phyloP scores from a whole-genome alignment of 2,329 filamentous ascomycete genomes.

The Ustulina deusta region DNA sequence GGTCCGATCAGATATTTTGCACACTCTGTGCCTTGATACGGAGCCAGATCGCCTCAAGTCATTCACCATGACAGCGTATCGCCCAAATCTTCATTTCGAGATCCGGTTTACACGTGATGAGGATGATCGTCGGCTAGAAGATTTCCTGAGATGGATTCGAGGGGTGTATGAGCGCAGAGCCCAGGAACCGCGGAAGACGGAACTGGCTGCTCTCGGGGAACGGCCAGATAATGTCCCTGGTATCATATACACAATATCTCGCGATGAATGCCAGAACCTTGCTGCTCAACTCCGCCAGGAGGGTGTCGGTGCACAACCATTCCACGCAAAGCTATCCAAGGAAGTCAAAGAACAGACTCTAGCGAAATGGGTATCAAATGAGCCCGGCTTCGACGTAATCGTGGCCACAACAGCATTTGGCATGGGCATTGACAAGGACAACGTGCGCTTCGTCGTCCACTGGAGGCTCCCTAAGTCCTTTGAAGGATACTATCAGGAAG shows the following conservation, averaged over 20 bases:
- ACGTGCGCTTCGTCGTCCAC: slow-evolving; percentile 94
- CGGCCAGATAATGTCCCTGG: slow-evolving; percentile 75
- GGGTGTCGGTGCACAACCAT: slow-evolving; percentile 78
- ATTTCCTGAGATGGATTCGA: slow-evolving; percentile 82
- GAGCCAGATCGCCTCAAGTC: slow-evolving; percentile 70
- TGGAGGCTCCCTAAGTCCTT: slow-evolving; percentile 96
- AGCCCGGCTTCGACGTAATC: slow-evolving; percentile 86
- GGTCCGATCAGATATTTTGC: slow-evolving; percentile 86
- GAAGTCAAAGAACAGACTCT: slow-evolving; percentile 78
- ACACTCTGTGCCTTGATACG: slow-evolving; percentile 75
- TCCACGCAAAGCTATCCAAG: slow-evolving; percentile 77
- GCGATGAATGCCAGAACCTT: slow-evolving; percentile 79
- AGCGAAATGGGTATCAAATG: slow-evolving; percentile 77
- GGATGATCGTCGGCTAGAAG: slow-evolving; percentile 75
- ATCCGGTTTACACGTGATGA: slow-evolving; percentile 85
- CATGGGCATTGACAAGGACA: slow-evolving; percentile 97
- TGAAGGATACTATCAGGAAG: slow-evolving; percentile 96
- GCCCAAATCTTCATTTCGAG: slow-evolving; percentile 91
- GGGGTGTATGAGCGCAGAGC: slow-evolving; percentile 77
- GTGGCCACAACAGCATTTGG: slow-evolving; percentile 96
- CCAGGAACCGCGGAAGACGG: slow-evolving; percentile 67
- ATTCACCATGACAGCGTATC: slow-evolving; percentile 86
- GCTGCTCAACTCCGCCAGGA: slow-evolving; percentile 73
- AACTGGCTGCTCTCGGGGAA: slow-evolving; percentile 66
- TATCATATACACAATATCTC: slow-evolving; percentile 83